Conservation (phyloP, 805 yeast species). For the Wickerhamomyces sydowiorum region DNA sequence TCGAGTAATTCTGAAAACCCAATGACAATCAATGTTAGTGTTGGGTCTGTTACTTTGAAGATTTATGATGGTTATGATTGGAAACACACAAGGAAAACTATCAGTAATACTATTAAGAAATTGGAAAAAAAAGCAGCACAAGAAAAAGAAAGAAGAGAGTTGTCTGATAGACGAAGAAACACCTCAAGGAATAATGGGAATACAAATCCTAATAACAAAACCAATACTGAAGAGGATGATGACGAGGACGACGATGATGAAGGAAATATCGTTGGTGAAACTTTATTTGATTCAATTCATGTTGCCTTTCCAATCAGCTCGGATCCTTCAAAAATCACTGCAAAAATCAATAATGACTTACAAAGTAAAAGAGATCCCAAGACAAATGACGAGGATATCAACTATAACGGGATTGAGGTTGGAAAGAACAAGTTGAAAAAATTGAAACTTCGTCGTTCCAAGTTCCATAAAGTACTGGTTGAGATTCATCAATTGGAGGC, state of each 20-base stretch:
- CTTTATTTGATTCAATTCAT: slow-evolving; percentile 75
- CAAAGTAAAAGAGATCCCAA: slow-evolving; percentile 28
- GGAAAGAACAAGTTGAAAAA: slow-evolving; percentile 30
- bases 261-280: slow-evolving; percentile 46
- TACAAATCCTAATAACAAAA: neutral
- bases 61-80: slow-evolving; percentile 93
- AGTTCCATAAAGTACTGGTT: slow-evolving; percentile 49
- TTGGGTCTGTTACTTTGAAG: slow-evolving; percentile 35
- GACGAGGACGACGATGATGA: slow-evolving; percentile 12
- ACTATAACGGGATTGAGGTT: slow-evolving; percentile 12
- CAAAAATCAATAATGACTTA: slow-evolving; percentile 47
- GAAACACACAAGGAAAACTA: slow-evolving; percentile 65
- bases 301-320: slow-evolving; percentile 47
- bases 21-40: slow-evolving; percentile 22
- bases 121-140: slow-evolving; percentile 48
- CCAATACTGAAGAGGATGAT: neutral
- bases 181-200: neutral
- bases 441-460: slow-evolving; percentile 61
- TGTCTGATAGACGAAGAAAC: slow-evolving; percentile 4
- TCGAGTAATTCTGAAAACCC: slow-evolving; percentile 5
- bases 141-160: slow-evolving; percentile 18
- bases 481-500: slow-evolving; percentile 51
- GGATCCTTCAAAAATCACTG: slow-evolving; percentile 41
- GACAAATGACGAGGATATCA: slow-evolving; percentile 7
- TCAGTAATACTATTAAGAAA: slow-evolving; percentile 57